Base-by-base conservation (phyloP, 2,329 filamentous ascomycete species). In the Pseudogymnoascus verrucosus region DNA sequence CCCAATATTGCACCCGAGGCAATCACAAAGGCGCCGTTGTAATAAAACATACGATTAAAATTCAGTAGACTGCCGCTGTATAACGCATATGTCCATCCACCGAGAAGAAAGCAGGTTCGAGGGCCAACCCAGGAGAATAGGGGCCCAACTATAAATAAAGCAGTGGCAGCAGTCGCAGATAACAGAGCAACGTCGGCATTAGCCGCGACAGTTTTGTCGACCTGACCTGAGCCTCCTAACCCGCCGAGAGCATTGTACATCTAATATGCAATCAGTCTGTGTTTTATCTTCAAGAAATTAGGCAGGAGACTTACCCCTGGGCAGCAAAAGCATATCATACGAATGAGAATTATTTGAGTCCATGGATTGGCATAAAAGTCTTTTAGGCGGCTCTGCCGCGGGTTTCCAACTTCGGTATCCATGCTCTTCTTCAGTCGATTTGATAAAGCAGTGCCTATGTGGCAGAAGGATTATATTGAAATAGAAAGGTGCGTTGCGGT, bases 161-260 rank as follows among this genome's bases (percentile, higher is more conserved):
- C 76, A 1, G 77, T 77, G 3, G 68, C 76, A 2, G 78, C 78
- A 0, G 76, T 79, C 7, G 76, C 74, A 2, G 78, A 71, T 28
- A 79, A 72, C 1, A 79, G 70, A 2, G 78, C 78, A 10, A 80
- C 78, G 14, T 72, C 79, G 5, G 78, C 76, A 68, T 80, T 79
- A 39, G 78, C 76, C n/a, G 78, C 76, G 3, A 79, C 75, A 0
- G 76, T 77, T 14, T 73, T 71, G 66, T 80, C 72, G 42, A 80
- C 77, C 64, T 80, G 78, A 19, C 78, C 78, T 0, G 76, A 77
- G 40, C 78, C 78, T 64, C 78, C 78, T 5, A 80, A 70, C 1
- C 78, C 78, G 2, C 71, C 70, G 4, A 80, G 71, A 7, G 78
- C 78, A 72, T 80, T 80, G 70, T 78, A 80, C 78, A 80, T 79